These are phyloP conservation scores for Xerophyta viscosa DNA, from an alignment of 106 monocot genomes.

Conservation along the genomic window DNA sequence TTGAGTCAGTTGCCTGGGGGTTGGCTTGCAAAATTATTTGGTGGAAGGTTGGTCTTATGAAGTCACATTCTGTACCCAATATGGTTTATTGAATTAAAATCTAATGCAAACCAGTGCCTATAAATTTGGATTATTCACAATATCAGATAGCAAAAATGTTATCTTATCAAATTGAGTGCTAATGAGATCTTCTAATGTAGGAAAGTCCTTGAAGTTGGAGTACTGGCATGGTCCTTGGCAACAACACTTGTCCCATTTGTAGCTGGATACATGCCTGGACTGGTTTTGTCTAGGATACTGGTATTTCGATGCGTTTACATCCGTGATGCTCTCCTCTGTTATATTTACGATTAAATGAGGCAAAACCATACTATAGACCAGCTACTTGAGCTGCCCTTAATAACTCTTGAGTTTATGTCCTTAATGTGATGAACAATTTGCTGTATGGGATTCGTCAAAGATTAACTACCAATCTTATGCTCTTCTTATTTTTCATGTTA, in stretches of 20 bases:
- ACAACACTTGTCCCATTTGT: constrained; percentile 81
- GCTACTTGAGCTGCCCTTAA: no score
- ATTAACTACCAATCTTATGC: not conserved
- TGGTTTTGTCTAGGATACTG: constrained; percentile 87
- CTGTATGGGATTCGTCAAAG: no score
- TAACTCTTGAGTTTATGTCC: no score
- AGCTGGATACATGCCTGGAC: constrained; percentile 88
- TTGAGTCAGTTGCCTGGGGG: constrained; percentile 96
- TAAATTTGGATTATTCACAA: not conserved
- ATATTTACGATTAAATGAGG: not conserved
- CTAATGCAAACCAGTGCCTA: no score
- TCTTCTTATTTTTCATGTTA: constrained; percentile 11
- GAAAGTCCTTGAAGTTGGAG: constrained; percentile 88
- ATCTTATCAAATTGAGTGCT: not conserved
- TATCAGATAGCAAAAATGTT: constrained; percentile 1
- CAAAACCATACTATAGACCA: not conserved
- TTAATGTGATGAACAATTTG: no score
- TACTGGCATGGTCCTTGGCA: constrained; percentile 83
- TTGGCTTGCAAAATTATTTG: constrained; percentile 89
- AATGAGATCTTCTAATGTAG: constrained; percentile 33
- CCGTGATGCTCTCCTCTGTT: not conserved
- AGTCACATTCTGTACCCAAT: not conserved
- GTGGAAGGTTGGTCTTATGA: constrained; percentile 70
- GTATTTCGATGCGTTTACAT: constrained; percentile 25
- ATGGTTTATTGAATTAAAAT: no score